Conservation (phyloP, 768 basidiomycete species). For the Termitomyces sp. region DNA sequence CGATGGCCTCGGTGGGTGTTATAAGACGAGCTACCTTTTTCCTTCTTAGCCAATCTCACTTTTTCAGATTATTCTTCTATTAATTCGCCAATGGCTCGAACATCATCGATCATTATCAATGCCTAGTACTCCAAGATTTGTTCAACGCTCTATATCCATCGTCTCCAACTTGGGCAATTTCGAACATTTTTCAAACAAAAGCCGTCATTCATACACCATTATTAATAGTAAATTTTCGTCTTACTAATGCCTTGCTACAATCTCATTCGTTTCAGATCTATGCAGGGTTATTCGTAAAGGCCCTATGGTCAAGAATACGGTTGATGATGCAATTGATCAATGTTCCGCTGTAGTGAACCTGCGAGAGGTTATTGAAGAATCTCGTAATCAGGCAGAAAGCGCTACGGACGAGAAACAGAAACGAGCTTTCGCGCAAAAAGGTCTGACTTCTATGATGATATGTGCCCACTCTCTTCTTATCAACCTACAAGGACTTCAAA, state of each 20-base stretch:
- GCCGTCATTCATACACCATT: conserved; percentile 73
- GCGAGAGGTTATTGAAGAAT: conserved; percentile 84
- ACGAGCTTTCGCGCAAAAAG: conserved; percentile 65
- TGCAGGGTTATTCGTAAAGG: conserved; percentile 79
- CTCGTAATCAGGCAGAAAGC: conserved; percentile 74
- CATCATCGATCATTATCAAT: conserved; percentile 32
- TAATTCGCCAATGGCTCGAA: conserved; percentile 84
- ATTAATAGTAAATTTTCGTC: conserved; percentile 71
- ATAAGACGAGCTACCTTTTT: background rate
- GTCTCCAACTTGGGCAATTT: conserved; percentile 31
- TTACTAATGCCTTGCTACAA: background rate
- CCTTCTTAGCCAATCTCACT: background rate
- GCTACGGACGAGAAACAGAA: conserved; percentile 70
- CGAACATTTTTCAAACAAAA: conserved; percentile 28
- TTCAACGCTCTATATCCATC: conserved; percentile 43
- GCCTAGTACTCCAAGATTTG: conserved; percentile 33
- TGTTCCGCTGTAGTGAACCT: conserved; percentile 83
- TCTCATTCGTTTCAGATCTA: conserved; percentile 25
- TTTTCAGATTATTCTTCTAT: conserved; percentile 67
- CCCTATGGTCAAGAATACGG: conserved; percentile 76
- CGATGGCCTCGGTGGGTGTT: conserved; percentile 72
- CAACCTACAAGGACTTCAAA: conserved; percentile 57
- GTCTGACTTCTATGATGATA: conserved; percentile 31
- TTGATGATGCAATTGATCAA: conserved; percentile 86
- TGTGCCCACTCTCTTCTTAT: conserved; percentile 1